These are phyloP conservation scores for Perilla frutescens DNA, from an alignment of 257 asterid genomes.

Conservation along the genomic window DNA sequence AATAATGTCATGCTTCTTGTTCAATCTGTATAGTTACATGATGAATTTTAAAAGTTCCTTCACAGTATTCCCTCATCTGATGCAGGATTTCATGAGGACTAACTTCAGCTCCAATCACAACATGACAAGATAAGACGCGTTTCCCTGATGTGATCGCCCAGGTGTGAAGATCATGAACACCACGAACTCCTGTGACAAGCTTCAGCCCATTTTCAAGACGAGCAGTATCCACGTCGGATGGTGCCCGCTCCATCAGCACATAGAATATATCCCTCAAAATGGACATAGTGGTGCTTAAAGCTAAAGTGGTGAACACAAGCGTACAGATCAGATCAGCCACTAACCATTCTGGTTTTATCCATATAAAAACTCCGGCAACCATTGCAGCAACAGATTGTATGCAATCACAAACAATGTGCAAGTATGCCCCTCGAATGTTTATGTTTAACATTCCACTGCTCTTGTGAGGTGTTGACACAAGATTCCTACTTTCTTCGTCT, in stretches of 20 bases:
- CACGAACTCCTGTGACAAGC: constrained; percentile 55
- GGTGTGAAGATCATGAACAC: constrained; percentile 78
- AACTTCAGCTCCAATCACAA: constrained; percentile 52
- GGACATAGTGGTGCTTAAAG: constrained; percentile 59
- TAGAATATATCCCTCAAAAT: constrained; percentile 59
- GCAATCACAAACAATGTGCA: constrained; percentile 72
- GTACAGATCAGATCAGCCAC: constrained; percentile 75
- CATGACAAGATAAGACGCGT: constrained; percentile 67
- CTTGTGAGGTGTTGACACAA: constrained; percentile 42
- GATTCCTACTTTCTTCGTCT: constrained; percentile 42
- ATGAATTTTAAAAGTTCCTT: constrained; percentile 49
- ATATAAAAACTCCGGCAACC: constrained; percentile 77
- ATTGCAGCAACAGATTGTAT: constrained; percentile 83
- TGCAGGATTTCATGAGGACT: constrained; percentile 50
- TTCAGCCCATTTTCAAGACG: constrained; percentile 59
- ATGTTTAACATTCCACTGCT: constrained; percentile 49
- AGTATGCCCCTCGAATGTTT: constrained; percentile 79
- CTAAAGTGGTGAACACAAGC: constrained; percentile 55
- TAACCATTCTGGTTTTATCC: constrained; percentile 75
- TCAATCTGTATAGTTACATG: constrained; percentile 82
- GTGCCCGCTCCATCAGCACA: constrained; percentile 76
- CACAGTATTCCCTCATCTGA: constrained; percentile 58
- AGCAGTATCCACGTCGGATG: constrained; percentile 55
- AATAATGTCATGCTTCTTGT: constrained; percentile 37
- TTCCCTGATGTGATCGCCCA: constrained; percentile 78